Percentiles rank a stretch among this genome's conserved stretches.
Evolutionary conservation across 2,329 filamentous ascomycete genomes (phyloP).

Genomic region (Geosmithia flava): DNA sequence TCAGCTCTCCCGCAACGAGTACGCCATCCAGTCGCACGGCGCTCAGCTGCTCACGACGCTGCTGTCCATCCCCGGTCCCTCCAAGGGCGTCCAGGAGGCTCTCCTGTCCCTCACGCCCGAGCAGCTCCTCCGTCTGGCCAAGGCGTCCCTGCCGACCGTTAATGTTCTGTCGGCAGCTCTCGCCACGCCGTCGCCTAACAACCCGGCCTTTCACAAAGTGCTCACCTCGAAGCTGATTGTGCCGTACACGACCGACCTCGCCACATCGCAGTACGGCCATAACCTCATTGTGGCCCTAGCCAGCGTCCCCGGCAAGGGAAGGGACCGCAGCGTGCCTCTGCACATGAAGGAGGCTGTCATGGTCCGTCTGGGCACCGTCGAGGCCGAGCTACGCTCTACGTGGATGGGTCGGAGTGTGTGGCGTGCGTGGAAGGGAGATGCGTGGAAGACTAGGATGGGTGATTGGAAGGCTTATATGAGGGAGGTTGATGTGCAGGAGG

Average conservation of each 20-base stretch:
- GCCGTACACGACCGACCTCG: slow-evolving; percentile 31
- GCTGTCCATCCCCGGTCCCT: slow-evolving; percentile 60
- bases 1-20: slow-evolving; percentile 41
- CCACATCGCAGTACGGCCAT: slow-evolving; percentile 36
- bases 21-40: slow-evolving; percentile 51
- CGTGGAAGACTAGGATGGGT: slow-evolving; percentile 37
- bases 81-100: slow-evolving; percentile 61
- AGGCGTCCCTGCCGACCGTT: slow-evolving; percentile 33
- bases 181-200: slow-evolving; percentile 30
- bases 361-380: slow-evolving; percentile 30
- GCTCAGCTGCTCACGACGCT: slow-evolving; percentile 73
- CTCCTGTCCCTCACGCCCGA: slow-evolving; percentile 45
- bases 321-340: slow-evolving; percentile 37
- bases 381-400: slow-evolving; percentile 35
- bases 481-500: slow-evolving; percentile 22
- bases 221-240: slow-evolving; percentile 31
- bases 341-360: slow-evolving; percentile 46
- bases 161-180: slow-evolving; percentile 38
- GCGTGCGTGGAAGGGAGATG: slow-evolving; percentile 44
- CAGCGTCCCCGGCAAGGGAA: slow-evolving; percentile 33
- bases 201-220: slow-evolving; percentile 42
- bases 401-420: slow-evolving; percentile 45
- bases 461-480: slow-evolving; percentile 48
- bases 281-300: slow-evolving; percentile 37
- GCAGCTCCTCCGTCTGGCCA: slow-evolving; percentile 53